Evolutionary conservation across 2,329 filamentous ascomycete genomes (phyloP), one percentile per base, ranked within the genome.

Genomic region (Ascochyta koolunga): DNA sequence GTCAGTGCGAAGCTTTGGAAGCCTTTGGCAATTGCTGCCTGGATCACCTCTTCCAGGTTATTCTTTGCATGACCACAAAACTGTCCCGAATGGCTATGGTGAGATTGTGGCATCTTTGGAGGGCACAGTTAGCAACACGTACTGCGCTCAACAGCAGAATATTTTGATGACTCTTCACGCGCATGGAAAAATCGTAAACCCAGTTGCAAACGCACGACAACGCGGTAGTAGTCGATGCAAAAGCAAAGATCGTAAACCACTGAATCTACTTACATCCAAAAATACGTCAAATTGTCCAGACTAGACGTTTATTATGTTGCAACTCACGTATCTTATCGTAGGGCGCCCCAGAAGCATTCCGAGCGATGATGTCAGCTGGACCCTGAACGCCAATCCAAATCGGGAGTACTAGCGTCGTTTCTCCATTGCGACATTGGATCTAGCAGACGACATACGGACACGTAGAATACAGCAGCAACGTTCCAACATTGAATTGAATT

Each of bases 81-180:
- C 74, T 99, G 91, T 60, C 95, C 95, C 32, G 95, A 98, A 78
- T 99, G 95, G 70, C 91, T 96, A 77, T 99, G 95, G 81, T 98
- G 96, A 4, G 95, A 96, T 79, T 96, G 96, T 1, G 93, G 93
- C 95, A 98, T 98, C 46, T 48, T 21, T 9, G 18, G 5, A 5
- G 5, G 9, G 29, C 15, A 2, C 50, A 33, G 41, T 39, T 31
- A 33, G 37, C 25, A 24, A 48, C 6, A 16, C 25, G n/a, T n/a
- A 31, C 15, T 22, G 13, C 16, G 16, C 13, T n/a, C 18, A 6
- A 11, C 16, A 18, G 10, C 9, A 16, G 29, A 31, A 42, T 18
- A 6, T 15, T 45, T 16, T 9, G 42, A 42, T 47, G 50, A 47
- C 50, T 46, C 41, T 18, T 42, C 49, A 8, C 15, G 3, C 27